Evolutionary conservation across 371 early-diverging fungal genomes (phyloP).

Genomic region (Fennellomyces sp.): DNA sequence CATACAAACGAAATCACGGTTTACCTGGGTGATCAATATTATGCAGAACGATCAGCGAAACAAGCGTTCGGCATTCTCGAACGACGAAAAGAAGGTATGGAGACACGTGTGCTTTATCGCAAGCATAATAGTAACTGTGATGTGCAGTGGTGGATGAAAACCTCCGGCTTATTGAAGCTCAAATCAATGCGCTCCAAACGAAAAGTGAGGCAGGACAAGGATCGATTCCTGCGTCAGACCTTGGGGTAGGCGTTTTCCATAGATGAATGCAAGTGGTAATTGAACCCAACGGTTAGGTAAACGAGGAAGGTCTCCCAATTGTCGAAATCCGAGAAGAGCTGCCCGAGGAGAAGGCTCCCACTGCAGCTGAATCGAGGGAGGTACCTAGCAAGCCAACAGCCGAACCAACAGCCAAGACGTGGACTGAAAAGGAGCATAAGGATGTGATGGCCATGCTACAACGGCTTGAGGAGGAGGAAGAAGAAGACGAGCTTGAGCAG

Average conservation of each 20-base stretch:
- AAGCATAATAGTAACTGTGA: background rate
- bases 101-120: background rate
- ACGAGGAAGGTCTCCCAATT: slow-evolving; percentile 88
- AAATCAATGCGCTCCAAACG: slow-evolving; percentile 48
- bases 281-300: slow-evolving; percentile 43
- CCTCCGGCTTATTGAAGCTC: slow-evolving; percentile 52
- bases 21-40: slow-evolving; percentile 90
- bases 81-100: slow-evolving; percentile 70
- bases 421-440: slow-evolving; percentile 31
- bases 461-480: slow-evolving; percentile 63
- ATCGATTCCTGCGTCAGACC: slow-evolving; percentile 10
- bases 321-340: slow-evolving; percentile 82
- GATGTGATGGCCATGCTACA: slow-evolving; percentile 54
- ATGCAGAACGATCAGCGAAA: slow-evolving; percentile 78
- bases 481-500: slow-evolving; percentile 40
- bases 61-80: slow-evolving; percentile 78
- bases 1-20: slow-evolving; percentile 91
- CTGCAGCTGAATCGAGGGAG: background rate
- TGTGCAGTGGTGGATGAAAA: slow-evolving; percentile 67
- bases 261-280: background rate
- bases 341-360: slow-evolving; percentile 24
- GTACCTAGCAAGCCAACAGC: background rate
- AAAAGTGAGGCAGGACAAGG: slow-evolving; percentile 24
- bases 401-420: background rate
- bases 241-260: background rate